Evolutionary conservation across 805 yeast species (phyloP).

Genomic region (Yarrowia divulgata): DNA sequence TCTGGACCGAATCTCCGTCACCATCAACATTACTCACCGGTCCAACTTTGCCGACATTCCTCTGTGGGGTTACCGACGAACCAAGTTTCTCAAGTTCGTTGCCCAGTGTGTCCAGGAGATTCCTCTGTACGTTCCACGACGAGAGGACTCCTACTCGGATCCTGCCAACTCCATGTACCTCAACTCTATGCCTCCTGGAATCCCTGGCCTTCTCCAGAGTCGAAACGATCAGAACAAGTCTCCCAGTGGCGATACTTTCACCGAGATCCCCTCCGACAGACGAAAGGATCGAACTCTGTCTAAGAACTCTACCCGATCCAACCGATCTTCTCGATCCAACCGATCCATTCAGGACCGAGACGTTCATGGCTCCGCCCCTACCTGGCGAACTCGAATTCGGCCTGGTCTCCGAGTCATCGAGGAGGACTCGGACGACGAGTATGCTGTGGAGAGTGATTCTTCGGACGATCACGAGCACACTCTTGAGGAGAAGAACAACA

Average conservation of each 20-base stretch:
- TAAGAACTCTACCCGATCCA: constrained; percentile 1
- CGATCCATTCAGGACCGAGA: neutral
- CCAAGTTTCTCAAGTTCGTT: constrained; percentile 47
- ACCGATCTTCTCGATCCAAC: constrained; percentile 10
- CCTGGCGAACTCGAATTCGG: constrained; percentile 33
- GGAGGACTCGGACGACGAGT: constrained; percentile 21
- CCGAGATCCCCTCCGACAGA: neutral
- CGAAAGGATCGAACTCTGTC: constrained; percentile 19
- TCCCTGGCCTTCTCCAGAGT: constrained; percentile 25
- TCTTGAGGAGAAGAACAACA: constrained; percentile 19
- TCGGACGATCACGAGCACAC: constrained; percentile 11
- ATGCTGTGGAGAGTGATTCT: constrained; percentile 24
- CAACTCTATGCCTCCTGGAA: constrained; percentile 16
- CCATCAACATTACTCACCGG: constrained; percentile 47
- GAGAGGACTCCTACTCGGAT: constrained; percentile 49
- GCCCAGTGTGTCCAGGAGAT: constrained; percentile 49
- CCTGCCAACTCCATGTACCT: constrained; percentile 49
- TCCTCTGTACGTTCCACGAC: constrained; percentile 51
- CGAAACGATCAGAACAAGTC: constrained; percentile 15
- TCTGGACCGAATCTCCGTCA: constrained; percentile 49
- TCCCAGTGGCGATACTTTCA: constrained; percentile 29
- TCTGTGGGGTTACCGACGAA: constrained; percentile 47
- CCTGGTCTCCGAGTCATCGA: constrained; percentile 38
- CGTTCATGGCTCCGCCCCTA: constrained; percentile 4
- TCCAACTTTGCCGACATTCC: constrained; percentile 50